Evolutionary conservation across 306 rosid genomes (phyloP), one percentile per base, ranked within the genome.

Genomic region (Fragaria vesca): DNA sequence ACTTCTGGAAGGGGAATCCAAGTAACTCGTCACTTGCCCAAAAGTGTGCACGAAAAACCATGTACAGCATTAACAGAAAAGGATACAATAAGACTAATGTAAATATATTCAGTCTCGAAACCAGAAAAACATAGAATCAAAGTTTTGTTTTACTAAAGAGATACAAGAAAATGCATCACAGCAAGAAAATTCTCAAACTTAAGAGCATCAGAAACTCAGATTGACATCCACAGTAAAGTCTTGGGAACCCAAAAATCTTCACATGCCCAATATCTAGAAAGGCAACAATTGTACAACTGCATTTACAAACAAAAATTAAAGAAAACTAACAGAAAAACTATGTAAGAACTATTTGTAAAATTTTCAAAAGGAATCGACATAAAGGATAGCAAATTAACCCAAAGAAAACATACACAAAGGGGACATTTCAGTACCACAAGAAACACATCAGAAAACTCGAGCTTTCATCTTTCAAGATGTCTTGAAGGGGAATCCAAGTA

Each of bases 181-280:
- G 10, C 5, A 34, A 66, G 3, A 4, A 2, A 18, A 36, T 3
- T 18, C 2, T 15, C 71, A 34, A 34, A 18, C 26, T 8, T 36
- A 10, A 66, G 71, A 63, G 85, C 90, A 90, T 92, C 94, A 83
- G 94, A 86, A 77, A 74, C 97, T 90, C 94, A 89, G 80, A 71
- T 71, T 66, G 81, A 78, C 96, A 92, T 28, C 30, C 30, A 28
- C 30, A 28, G 30, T 28, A 28, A 28, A 28, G 30, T 28, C 30
- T 85, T 88, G 89, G 92, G 93, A 91, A 91, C 86, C 93, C 90
- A 85, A 89, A 90, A 78, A 81, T 89, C 93, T 8, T 87, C 91
- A 82, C 79, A 66, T 76, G 82, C 88, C 66, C 52, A 51, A 30
- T 58, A 28, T 28, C 30, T 28, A 28, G 30, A 28, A 28, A 28